Base-by-base conservation (phyloP, 129 eudicot species). In the Erigeron canadensis region DNA sequence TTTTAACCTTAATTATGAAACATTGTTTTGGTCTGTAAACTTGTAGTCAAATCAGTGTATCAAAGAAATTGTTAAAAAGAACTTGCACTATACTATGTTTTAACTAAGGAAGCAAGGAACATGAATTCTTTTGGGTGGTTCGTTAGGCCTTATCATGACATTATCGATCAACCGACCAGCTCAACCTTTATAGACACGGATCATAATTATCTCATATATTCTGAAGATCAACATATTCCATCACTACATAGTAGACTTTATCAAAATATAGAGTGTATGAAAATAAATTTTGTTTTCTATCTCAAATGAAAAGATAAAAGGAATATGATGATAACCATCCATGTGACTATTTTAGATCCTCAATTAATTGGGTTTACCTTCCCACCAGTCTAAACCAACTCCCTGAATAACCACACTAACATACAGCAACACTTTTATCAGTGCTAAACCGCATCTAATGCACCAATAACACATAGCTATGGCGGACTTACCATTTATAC, bases 401-500 rank as follows among this genome's bases (percentile, higher is more conserved):
- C 84, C 79, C 60, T 81, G 78, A 81, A 79, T 84, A 63, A 85
- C 93, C 61, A 91, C 69, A 68, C 86, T 84, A 72, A 88, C 61
- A 63, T 91, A 88, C 55, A 91, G 43, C 61, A 83, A 62, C 38
- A 91, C 92, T 23, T 91, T 92, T 96, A 88, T 86, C 67, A 91
- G 88, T 45, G 97, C 96, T 64, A 91, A 71, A 5, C 97, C 97
- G 97, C 95, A 86, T 91, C 96, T 22, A 91, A 86, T 39, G 96
- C 89, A 41, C 97, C 0, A 96, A 91, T 19, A 91, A 44, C 56
- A 86, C 80, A 48, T 91, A 91, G 34, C 88, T 88, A 78, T 88
- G 87, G 8, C 95, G 84, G n/a, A 87, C 79, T 96, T 93, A 88
- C 97, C 93, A 91, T 15, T 71, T 77, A 7, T 11, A 87, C 91